Base-by-base conservation (phyloP, 257 asterid species). In the Primulina tabacum region DNA sequence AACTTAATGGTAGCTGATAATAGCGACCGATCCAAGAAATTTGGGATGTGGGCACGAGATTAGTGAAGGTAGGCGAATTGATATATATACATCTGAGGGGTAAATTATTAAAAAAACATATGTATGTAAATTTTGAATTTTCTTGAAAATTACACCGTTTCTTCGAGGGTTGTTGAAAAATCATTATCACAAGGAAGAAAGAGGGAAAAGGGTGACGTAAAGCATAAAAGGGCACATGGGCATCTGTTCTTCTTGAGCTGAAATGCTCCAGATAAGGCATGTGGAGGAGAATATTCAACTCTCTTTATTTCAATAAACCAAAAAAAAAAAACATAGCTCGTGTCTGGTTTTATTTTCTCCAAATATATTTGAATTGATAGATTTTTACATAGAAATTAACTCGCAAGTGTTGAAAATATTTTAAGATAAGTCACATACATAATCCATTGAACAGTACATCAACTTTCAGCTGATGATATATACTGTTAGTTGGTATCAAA, bases 231-330 rank as follows among this genome's bases (percentile, higher is more conserved):
- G 50, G 47, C 50, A 62, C 67, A 62, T 32, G 66, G 43, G 16
- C 56, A 62, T 61, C 66, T 32, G 66, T 16, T 32, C 7, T 16
- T 32, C 56, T 11, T 3, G n/a, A 43, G 53, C n/a, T 43, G 53
- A 43, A 11, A 43, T 12, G 53, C n/a, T 43, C 56, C 56, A 50
- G 56, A 50, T 50, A 50, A 50, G 16, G 66, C 47, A 33, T n/a
- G 67, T 33, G 67, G 67, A 62, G 21, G 28, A 62, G 26, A 32
- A 62, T 10, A 62, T 62, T 29, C 65, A 30, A 35, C 6, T 35
- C 40, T 18, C 6, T 12, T 26, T 30, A 12, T 28, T 50, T 0
- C 38, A 20, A 50, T 38, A 38, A 38, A 38, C 12, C 16, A 38
- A 50, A 16, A 14, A 4, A 32, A 0, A 32, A 32, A 16, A 47